Evolutionary conservation across 768 basidiomycete species (phyloP), one percentile per base, ranked within the genome.

Genomic region (Mrakia frigida): DNA sequence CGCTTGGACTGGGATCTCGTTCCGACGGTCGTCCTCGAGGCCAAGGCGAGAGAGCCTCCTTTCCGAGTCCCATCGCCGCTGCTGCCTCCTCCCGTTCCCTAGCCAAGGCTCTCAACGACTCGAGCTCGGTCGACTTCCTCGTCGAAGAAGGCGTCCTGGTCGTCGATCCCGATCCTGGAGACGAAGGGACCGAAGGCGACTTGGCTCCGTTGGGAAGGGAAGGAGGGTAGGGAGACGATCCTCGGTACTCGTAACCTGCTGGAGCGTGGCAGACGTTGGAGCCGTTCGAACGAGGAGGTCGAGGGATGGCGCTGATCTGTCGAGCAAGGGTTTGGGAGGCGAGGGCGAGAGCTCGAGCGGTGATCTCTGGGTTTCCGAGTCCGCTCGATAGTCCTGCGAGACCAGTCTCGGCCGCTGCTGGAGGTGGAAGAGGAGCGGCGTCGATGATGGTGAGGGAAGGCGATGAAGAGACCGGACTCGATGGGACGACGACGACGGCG

Each of bases 261-360:
- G 75, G 75, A 46, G 75, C 75, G 14, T 72, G 35, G 46, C 75
- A 77, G 61, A 77, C 69, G 65, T 46, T 75, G 6, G 77, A 41
- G 11, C 65, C 35, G 18, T 35, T 68, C 35, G 78, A 76, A 71
- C 79, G 80, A 25, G 77, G 73, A 13, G 80, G 71, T 63, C 82
- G 81, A 53, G 82, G 81, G 23, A 77, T 77, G 63, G 75, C 70
- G 75, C 75, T 77, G 70, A 96, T 88, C 84, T 95, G 92, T 78
- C 94, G 87, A 31, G 91, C 94, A 46, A 96, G 87, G 6, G 88
- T 86, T 82, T 96, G 92, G 9, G 91, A 92, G 1, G 91, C 92
- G 75, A 86, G 87, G 25, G 92, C 93, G 56, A 95, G 88, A 7
- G 70, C 71, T 14, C 70, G 70, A 50, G 59, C 70, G 33, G 70